A percentile compares a stretch with the other conserved stretches of the same genome.
Conservation (phyloP, 192 early-diverging fungal species). For the Rhizophagus sp. region DNA sequence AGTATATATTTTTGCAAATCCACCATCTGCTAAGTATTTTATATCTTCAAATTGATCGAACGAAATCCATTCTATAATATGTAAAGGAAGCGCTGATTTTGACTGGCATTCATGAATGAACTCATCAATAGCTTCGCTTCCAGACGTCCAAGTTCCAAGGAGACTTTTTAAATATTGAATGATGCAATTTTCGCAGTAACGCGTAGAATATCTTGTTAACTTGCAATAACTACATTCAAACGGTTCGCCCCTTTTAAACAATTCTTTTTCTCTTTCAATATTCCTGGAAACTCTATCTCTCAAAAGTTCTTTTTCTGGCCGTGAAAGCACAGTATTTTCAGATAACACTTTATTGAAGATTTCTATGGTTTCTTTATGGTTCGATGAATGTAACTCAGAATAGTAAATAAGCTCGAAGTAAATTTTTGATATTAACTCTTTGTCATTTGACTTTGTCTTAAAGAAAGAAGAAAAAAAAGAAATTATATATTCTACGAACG, state of each 20-base stretch:
- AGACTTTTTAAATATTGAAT: background rate
- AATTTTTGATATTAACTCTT: background rate
- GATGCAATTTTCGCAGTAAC: constrained; percentile 22
- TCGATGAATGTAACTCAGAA: background rate
- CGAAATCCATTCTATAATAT: constrained; percentile 20
- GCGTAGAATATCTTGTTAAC: background rate
- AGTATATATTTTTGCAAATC: constrained; percentile 6
- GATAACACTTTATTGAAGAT: background rate
- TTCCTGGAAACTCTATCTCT: background rate
- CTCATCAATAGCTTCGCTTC: constrained; percentile 12
- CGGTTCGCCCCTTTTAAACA: background rate
- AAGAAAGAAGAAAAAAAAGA: no score
- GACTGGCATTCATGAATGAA: constrained; percentile 12
- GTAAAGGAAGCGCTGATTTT: background rate
- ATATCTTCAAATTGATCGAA: constrained; percentile 13
- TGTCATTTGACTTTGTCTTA: background rate
- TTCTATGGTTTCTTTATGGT: background rate
- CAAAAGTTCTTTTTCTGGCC: background rate
- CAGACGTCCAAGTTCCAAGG: background rate
- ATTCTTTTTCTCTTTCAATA: constrained; percentile 5
- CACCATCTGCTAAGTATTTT: background rate
- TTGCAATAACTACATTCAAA: background rate
- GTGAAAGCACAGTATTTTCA: background rate
- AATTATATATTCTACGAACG: no score
- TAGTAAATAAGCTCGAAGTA: constrained; percentile 2